Percentiles rank a stretch among this genome's conserved stretches.
These are phyloP conservation scores for Linum tenue DNA, from an alignment of 345 rosid genomes.

Conservation along the genomic window DNA sequence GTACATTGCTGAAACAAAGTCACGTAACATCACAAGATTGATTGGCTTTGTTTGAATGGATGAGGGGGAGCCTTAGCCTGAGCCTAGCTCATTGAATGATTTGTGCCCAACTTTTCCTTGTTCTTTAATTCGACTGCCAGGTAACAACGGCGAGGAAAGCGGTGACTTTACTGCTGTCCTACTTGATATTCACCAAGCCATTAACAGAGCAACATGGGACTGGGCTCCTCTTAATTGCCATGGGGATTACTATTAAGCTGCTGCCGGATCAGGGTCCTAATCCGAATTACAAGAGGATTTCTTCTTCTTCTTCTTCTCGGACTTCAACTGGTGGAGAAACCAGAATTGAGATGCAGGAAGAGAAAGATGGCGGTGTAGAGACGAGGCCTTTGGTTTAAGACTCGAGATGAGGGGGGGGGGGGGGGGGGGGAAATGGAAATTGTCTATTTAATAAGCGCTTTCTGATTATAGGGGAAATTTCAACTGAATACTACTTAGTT, in stretches of 20 bases:
- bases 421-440: too few species aligned
- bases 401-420: too few species aligned
- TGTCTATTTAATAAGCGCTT: too few species aligned
- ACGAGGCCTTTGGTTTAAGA: constrained; percentile 29
- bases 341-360: not conserved
- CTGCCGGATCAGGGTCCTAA: constrained; percentile 26
- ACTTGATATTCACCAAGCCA: constrained; percentile 83
- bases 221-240: constrained; percentile 57
- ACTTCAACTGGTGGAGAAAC: constrained; percentile 4
- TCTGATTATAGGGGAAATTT: too few species aligned
- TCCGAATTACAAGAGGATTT: constrained; percentile 17
- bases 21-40: not conserved
- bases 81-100: not conserved
- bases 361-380: constrained; percentile 26
- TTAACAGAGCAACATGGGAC: constrained; percentile 72
- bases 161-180: constrained; percentile 67
- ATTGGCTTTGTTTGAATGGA: not conserved
- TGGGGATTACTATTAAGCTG: constrained; percentile 67
- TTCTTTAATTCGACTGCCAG: constrained; percentile 12
- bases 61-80: not conserved
- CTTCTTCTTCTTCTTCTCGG: constrained; percentile 4
- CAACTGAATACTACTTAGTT: too few species aligned
- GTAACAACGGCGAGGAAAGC: constrained; percentile 64
- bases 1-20: not conserved
- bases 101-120: not conserved